Evolutionary conservation across 2,329 filamentous ascomycete genomes (phyloP).

Genomic region (Ophiocordyceps camponoti-saundersi): DNA sequence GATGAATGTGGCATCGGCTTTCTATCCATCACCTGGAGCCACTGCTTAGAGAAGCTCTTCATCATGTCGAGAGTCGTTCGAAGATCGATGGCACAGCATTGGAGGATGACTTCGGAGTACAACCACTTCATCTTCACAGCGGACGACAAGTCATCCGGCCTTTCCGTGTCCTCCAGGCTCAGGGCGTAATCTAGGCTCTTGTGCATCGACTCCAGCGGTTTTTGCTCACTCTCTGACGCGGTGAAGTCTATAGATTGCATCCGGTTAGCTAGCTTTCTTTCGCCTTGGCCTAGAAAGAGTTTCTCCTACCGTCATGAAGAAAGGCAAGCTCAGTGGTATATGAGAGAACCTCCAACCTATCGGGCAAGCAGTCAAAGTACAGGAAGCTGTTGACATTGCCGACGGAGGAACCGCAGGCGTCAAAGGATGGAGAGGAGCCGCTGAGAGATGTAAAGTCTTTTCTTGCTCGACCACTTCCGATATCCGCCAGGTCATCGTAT

Average conservation of each 20-base stretch:
- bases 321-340: not conserved
- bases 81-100: not conserved
- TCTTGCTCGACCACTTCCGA: not conserved
- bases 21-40: not conserved
- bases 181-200: not conserved
- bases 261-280: not conserved
- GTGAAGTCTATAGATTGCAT: not conserved
- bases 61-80: not conserved
- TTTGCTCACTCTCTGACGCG: not conserved
- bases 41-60: not conserved
- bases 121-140: not conserved
- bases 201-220: not conserved
- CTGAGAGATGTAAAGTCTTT: not conserved
- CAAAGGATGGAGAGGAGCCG: not conserved
- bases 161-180: not conserved
- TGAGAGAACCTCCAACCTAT: not conserved
- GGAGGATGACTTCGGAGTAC: not conserved
- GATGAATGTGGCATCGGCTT: not conserved
- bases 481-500: not conserved
- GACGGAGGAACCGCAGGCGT: not conserved
- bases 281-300: too few relatives aligned
- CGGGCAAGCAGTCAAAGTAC: not conserved
- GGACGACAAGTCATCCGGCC: not conserved
- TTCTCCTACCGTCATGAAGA: not conserved
- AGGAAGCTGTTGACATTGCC: not conserved